These are phyloP conservation scores for Lotmaria passim DNA, from an alignment of 208 protist genomes.

Conservation along the genomic window DNA sequence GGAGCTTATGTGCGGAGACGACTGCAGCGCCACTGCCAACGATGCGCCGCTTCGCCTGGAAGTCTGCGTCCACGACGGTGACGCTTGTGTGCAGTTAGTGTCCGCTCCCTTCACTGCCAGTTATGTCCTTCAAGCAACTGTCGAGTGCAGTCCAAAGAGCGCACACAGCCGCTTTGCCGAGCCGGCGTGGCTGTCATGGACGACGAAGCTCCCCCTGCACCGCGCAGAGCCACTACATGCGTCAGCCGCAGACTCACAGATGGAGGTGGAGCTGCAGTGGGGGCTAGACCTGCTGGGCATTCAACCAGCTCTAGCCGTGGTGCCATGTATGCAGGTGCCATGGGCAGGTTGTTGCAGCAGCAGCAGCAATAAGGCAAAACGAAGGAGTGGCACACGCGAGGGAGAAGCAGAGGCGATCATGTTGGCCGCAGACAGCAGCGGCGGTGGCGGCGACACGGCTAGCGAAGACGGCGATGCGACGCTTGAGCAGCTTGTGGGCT, in stretches of 20 bases:
- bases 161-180: too few relatives aligned
- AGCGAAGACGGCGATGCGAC: too few relatives aligned
- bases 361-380: not conserved
- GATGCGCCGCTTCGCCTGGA: slow-evolving; percentile 22
- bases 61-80: slow-evolving; percentile 13
- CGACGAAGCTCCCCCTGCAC: not conserved
- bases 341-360: not conserved
- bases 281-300: slow-evolving; percentile 19
- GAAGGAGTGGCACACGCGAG: too few relatives aligned
- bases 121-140: not conserved
- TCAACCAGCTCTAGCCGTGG: slow-evolving; percentile 9
- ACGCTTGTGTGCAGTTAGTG: slow-evolving; percentile 3
- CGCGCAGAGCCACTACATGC: not conserved
- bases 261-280: slow-evolving; percentile 23
- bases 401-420: not conserved
- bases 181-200: not conserved
- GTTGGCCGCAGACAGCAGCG: not conserved
- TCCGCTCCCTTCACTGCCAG: slow-evolving; percentile 13
- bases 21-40: not conserved
- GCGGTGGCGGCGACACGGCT: slow-evolving; percentile 10
- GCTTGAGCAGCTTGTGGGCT: slow-evolving; percentile 23
- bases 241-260: not conserved
- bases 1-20: not conserved
- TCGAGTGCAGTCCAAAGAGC: not conserved
- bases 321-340: not conserved